Evolutionary conservation across 805 yeast species (phyloP).

Genomic region (Saccharomyces kudriavzevii): DNA sequence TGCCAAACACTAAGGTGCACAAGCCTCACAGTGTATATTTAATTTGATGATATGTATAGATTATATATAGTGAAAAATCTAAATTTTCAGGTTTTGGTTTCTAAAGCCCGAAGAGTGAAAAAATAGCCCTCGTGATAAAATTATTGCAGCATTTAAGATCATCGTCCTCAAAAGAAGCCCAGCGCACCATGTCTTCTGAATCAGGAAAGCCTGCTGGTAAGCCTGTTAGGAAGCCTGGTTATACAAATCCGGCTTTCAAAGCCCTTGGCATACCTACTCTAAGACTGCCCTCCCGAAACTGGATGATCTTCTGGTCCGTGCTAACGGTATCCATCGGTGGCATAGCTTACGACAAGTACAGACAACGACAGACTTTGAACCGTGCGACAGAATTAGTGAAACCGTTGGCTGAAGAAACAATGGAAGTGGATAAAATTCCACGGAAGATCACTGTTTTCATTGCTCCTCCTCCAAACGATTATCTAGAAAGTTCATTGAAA

Average conservation of each 20-base stretch:
- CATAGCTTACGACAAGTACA: slow-evolving; percentile 64
- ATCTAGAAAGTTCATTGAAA: slow-evolving; percentile 61
- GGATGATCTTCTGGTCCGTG: slow-evolving; percentile 83
- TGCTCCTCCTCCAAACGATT: slow-evolving; percentile 97
- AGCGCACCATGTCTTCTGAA: not conserved
- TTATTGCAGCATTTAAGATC: not conserved
- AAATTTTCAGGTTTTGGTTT: not conserved
- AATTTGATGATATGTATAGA: not conserved
- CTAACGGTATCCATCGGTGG: slow-evolving; percentile 65
- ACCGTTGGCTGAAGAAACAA: slow-evolving; percentile 40
- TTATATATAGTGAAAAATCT: not conserved
- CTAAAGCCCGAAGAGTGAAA: not conserved
- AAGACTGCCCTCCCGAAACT: slow-evolving; percentile 80
- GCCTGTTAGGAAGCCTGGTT: not conserved
- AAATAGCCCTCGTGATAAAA: not conserved
- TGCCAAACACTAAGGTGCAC: not conserved
- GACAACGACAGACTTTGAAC: slow-evolving; percentile 58
- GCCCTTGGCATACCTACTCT: slow-evolving; percentile 79
- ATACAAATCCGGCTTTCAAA: slow-evolving; percentile 54
- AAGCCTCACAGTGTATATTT: not conserved
- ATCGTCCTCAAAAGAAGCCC: not conserved
- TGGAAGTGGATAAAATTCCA: slow-evolving; percentile 46
- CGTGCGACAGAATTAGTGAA: slow-evolving; percentile 58
- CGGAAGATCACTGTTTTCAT: slow-evolving; percentile 74
- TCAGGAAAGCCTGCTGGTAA: not conserved